phyloP scores from a whole-genome alignment of 495 filamentous ascomycete genomes.

The Daldinia childiae region DNA sequence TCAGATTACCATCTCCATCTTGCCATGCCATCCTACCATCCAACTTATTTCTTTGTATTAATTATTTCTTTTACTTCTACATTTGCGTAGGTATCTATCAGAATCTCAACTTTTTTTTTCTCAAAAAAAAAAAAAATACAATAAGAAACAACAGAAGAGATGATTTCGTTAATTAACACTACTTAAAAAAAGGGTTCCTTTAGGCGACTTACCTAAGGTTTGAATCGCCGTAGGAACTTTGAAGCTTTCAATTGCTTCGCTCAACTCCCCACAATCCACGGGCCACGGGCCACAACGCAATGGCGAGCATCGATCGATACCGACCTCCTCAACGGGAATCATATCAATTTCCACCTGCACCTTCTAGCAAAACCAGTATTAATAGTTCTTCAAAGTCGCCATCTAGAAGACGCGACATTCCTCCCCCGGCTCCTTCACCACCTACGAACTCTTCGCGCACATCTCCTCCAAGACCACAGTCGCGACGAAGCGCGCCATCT shows the following conservation, averaged over 20 bases:
- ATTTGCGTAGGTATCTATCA: neutral
- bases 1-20: conserved; percentile 8
- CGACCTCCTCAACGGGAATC: conserved; percentile 57
- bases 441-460: conserved; percentile 58
- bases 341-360: conserved; percentile 50
- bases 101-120: neutral
- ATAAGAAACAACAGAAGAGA: conserved; percentile 9
- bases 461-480: conserved; percentile 60
- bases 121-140: neutral
- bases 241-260: conserved; percentile 7
- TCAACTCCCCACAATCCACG: conserved; percentile 2
- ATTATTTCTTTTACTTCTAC: neutral
- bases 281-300: conserved; percentile 36
- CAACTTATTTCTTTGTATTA: conserved; percentile 7
- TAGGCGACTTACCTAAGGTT: conserved; percentile 9
- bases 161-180: conserved; percentile 16
- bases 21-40: neutral
- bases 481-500: conserved; percentile 53
- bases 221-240: conserved; percentile 6
- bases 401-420: conserved; percentile 57
- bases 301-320: conserved; percentile 64
- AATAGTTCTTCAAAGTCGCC: conserved; percentile 53
- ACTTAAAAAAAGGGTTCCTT: conserved; percentile 19
- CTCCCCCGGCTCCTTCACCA: conserved; percentile 63
- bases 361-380: conserved; percentile 42